Base-by-base conservation (phyloP, 139 green algal genomes). In the Auxenochlorella pyrenoidosa region DNA sequence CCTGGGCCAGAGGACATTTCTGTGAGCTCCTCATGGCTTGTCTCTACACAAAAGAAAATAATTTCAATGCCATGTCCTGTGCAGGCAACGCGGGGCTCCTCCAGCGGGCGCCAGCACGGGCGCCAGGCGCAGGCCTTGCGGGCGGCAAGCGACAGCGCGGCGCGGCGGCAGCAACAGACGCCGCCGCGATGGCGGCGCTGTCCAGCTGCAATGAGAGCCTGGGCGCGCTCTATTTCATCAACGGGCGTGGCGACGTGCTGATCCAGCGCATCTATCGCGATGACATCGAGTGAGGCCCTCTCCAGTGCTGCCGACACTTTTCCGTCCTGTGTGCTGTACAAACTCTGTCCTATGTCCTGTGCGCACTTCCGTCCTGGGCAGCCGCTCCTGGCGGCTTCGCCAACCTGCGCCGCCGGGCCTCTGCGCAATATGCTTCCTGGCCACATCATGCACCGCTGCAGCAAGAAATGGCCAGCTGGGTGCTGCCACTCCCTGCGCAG, bases 211-310 rank as follows among this genome's bases (percentile, higher is more conserved):
- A 76, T 40, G 83, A 82, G 71, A 76, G 38, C 51, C 71, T 87
- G 51, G 89, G 89, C 12, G 97, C 96, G 8, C 83, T 99, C 5
- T 99, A 98, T 82, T 98, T 99, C 76, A 87, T 99, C 30, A 99
- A 98, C 82, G 89, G 98, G 0, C 90, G 95, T 16, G 97, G 97
- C 8, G 97, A 99, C 81, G 94, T 99, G 15, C 88, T 99, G 3
- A 96, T 99, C 41, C 94, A 98, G 76, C 90, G 97, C 0, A 88
- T 91, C 19, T 99, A 99, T 89, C 90, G 97, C 34, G 97, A 99
- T 87, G 97, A 98, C 86, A 93, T 99, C 3, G 96, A 96, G 95
- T 98, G 77, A 92, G 95, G 16, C 16, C 2, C 47, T 54, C 8
- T 10, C 47, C 47, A 54, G 47, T 54, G 47, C 47, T 63, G 54